A percentile compares a stretch with the other conserved stretches of the same genome.
phyloP scores from a whole-genome alignment of 2,329 filamentous ascomycete species.

The Hymenoscyphus albidus region DNA sequence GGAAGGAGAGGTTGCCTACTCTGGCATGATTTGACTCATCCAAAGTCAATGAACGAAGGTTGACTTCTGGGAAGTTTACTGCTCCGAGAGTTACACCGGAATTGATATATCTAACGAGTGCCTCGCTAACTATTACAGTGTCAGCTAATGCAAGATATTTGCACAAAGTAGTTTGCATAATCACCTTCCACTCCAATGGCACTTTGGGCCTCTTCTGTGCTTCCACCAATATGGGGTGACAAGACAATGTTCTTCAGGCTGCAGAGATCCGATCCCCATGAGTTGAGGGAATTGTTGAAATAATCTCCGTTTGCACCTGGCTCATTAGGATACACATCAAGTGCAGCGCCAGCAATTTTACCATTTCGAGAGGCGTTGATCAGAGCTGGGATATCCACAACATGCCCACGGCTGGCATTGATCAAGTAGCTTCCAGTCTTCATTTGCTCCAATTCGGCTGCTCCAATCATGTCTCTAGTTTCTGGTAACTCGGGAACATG shows the following conservation, averaged over 20 bases:
- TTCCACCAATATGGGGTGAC: constrained; percentile 94
- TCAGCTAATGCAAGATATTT: constrained; percentile 6
- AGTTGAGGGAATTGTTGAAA: constrained; percentile 80
- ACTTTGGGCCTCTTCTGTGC: constrained; percentile 94
- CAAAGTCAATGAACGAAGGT: constrained; percentile 80
- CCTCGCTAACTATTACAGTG: constrained; percentile 63
- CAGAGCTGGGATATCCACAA: constrained; percentile 90
- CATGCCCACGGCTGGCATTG: constrained; percentile 89
- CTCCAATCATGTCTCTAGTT: constrained; percentile 89
- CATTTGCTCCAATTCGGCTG: constrained; percentile 77
- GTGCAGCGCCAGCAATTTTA: constrained; percentile 87
- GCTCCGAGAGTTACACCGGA: constrained; percentile 86
- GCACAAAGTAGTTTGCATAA: constrained; percentile 9
- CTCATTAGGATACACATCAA: constrained; percentile 94
- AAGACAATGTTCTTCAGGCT: constrained; percentile 88
- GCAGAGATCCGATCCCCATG: constrained; percentile 81
- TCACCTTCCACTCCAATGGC: constrained; percentile 85
- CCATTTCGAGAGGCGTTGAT: constrained; percentile 82
- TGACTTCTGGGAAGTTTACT: constrained; percentile 96
- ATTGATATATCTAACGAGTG: constrained; percentile 91
- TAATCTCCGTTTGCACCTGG: constrained; percentile 92
- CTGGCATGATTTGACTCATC: constrained; percentile 88
- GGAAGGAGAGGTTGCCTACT: constrained; percentile 41
- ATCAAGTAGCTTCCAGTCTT: constrained; percentile 90
- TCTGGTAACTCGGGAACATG: constrained; percentile 93